Conservation (phyloP, 305 asterid genomes). For the Striga hermonthica region DNA sequence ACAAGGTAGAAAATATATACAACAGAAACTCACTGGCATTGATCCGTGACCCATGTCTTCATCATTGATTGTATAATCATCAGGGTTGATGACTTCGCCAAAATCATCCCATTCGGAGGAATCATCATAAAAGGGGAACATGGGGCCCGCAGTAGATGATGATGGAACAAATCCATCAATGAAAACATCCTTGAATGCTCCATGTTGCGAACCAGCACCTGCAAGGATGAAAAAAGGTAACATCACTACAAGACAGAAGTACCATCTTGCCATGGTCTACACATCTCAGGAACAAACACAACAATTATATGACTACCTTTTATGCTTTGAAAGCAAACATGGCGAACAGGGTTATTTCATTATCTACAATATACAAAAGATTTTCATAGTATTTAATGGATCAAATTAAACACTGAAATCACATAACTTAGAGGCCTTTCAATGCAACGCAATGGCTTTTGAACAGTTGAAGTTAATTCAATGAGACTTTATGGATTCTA, state of each 20-base stretch:
- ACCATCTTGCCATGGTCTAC: background rate
- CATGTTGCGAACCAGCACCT: slow-evolving; percentile 59
- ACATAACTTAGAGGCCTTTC: too few species aligned
- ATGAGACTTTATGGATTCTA: too few species aligned
- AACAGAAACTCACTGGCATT: slow-evolving; percentile 52
- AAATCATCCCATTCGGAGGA: slow-evolving; percentile 92
- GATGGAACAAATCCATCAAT: slow-evolving; percentile 86
- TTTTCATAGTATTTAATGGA: too few species aligned
- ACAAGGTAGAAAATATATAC: slow-evolving; percentile 20
- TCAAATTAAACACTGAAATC: too few species aligned
- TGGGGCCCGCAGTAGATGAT: slow-evolving; percentile 71
- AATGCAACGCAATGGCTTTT: too few species aligned
- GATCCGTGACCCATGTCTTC: slow-evolving; percentile 64
- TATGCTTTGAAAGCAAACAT: too few species aligned
- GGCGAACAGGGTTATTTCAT: too few species aligned
- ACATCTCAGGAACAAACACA: too few species aligned
- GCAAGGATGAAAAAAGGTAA: slow-evolving; percentile 32
- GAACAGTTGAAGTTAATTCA: too few species aligned
- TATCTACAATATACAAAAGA: too few species aligned
- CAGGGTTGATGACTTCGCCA: slow-evolving; percentile 93
- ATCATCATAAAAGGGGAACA: slow-evolving; percentile 80
- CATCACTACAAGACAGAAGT: slow-evolving; percentile 20
- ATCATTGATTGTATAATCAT: slow-evolving; percentile 75
- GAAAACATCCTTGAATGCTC: slow-evolving; percentile 76
- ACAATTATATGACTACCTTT: too few species aligned